Conservation (phyloP, 352 stramenopile genomes). For the Phytophthora syringae region DNA sequence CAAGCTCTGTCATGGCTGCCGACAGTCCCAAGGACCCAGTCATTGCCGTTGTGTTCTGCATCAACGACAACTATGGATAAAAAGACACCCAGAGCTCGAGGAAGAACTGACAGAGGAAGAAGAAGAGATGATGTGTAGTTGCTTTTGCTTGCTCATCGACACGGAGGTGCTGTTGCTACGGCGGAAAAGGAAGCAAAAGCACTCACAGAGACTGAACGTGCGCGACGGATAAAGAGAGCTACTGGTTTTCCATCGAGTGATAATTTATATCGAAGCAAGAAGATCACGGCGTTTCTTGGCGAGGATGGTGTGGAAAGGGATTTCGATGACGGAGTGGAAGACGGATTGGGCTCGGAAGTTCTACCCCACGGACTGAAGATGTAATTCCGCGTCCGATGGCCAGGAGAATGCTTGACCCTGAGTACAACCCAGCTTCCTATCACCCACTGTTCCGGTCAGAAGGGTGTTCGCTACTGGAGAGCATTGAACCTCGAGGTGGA, state of each 20-base stretch:
- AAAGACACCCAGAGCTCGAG: slow-evolving; percentile 27
- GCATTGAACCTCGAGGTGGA: slow-evolving; percentile 47
- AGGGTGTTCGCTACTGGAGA: slow-evolving; percentile 52
- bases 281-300: slow-evolving; percentile 36
- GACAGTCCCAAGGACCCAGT: slow-evolving; percentile 33
- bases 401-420: slow-evolving; percentile 30
- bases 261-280: slow-evolving; percentile 47
- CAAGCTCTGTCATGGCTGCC: slow-evolving; percentile 63
- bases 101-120: slow-evolving; percentile 22
- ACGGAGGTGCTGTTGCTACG: slow-evolving; percentile 28
- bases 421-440: slow-evolving; percentile 43
- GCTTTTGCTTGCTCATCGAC: slow-evolving; percentile 40
- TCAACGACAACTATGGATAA: slow-evolving; percentile 34
- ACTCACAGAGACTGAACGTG: slow-evolving; percentile 33
- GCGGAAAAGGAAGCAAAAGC: slow-evolving; percentile 28
- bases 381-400: slow-evolving; percentile 36
- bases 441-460: slow-evolving; percentile 45
- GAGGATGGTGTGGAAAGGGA: slow-evolving; percentile 31
- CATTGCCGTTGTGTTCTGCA: slow-evolving; percentile 77
- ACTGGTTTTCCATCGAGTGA: slow-evolving; percentile 49
- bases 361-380: slow-evolving; percentile 26
- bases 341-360: slow-evolving; percentile 24
- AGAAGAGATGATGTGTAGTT: slow-evolving; percentile 39
- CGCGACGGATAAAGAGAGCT: slow-evolving; percentile 42
- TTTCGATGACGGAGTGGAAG: slow-evolving; percentile 35